Evolutionary conservation across 352 stramenopile species (phyloP).

Genomic region (Phytopythium chamaehyphon): DNA sequence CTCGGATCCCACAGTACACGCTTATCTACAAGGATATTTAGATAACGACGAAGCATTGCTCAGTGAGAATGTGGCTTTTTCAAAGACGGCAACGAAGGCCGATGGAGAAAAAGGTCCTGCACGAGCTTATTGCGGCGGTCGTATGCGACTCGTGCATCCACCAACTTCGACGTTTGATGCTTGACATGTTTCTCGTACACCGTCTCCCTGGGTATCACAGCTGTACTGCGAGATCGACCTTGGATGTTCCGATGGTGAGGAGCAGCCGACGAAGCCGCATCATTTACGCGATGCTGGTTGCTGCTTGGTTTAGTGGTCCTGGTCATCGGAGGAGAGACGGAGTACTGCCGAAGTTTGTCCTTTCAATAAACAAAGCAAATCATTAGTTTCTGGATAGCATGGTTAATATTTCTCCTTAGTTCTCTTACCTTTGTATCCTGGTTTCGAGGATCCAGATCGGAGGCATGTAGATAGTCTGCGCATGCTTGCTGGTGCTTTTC

Average conservation of each 20-base stretch:
- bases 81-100: conserved; percentile 35
- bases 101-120: conserved; percentile 50
- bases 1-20: conserved; percentile 74
- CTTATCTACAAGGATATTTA: conserved; percentile 83
- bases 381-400: background rate
- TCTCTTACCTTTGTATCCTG: conserved; percentile 39
- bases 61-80: conserved; percentile 15
- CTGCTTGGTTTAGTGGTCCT: background rate
- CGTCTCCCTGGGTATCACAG: background rate
- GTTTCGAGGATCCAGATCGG: conserved; percentile 56
- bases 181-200: conserved; percentile 2
- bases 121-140: conserved; percentile 54
- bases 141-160: conserved; percentile 34
- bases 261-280: background rate
- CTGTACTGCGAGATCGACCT: background rate
- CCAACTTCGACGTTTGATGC: conserved; percentile 17
- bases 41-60: background rate
- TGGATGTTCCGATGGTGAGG: background rate
- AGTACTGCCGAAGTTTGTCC: conserved; percentile 66
- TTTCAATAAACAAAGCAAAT: background rate
- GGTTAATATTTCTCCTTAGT: background rate
- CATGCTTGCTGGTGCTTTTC: conserved; percentile 59
- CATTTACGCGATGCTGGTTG: conserved; percentile 11
- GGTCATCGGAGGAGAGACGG: conserved; percentile 8
- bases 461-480: conserved; percentile 41